Evolutionary conservation across 495 filamentous ascomycete genomes (phyloP).

Genomic region (Filosporella fistucella): DNA sequence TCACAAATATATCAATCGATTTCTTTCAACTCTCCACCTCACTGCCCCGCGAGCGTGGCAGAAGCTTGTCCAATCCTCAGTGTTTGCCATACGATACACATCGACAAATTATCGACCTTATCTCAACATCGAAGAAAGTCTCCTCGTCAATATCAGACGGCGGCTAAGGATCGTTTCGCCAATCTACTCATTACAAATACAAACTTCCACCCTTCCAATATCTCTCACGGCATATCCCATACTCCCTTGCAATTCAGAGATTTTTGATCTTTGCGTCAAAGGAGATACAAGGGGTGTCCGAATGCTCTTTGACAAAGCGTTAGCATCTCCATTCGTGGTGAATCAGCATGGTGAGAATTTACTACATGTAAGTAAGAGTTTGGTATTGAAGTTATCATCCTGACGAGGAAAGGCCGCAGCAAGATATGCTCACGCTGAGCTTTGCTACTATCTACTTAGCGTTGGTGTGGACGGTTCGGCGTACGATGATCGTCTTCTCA

Average conservation of each 20-base stretch:
- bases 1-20: not conserved
- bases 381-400: not conserved
- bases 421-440: slow-evolving; percentile 3
- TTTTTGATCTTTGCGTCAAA: slow-evolving; percentile 1
- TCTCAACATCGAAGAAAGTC: not conserved
- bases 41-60: not conserved
- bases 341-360: slow-evolving; percentile 7
- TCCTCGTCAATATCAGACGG: not conserved
- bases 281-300: not conserved
- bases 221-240: not conserved
- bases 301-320: not conserved
- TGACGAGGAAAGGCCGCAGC: not conserved
- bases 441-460: not conserved
- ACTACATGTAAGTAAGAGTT: slow-evolving; percentile 3
- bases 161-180: not conserved
- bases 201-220: not conserved
- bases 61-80: not conserved
- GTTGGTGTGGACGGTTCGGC: slow-evolving; percentile 4
- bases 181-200: slow-evolving; percentile 1
- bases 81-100: not conserved
- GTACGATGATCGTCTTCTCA: slow-evolving; percentile 1
- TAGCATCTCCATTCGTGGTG: slow-evolving; percentile 1
- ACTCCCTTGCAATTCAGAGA: slow-evolving; percentile 1
- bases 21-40: not conserved
- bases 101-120: not conserved